phyloP scores from a whole-genome alignment of 169 alveolate genomes.

The Plasmodium billcollinsi region DNA sequence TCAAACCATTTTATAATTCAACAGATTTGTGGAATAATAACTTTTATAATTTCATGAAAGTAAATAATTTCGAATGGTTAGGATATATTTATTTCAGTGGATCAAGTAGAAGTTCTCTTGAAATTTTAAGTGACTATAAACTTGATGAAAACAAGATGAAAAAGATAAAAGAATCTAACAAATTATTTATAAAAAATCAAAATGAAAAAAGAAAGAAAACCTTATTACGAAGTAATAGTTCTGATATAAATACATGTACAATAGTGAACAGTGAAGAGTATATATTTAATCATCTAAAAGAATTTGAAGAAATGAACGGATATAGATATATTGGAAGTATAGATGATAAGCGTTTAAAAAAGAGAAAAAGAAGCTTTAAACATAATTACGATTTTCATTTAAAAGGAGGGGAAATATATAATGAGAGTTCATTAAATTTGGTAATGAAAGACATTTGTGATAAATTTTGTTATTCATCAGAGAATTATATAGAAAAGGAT shows the following conservation, averaged over 20 bases:
- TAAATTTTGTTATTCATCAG: slow-evolving; percentile 22
- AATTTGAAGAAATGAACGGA: slow-evolving; percentile 20
- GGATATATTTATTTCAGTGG: slow-evolving; percentile 15
- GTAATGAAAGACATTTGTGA: slow-evolving; percentile 55
- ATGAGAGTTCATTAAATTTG: slow-evolving; percentile 22
- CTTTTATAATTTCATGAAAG: slow-evolving; percentile 71
- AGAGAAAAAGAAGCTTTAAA: slow-evolving; percentile 12
- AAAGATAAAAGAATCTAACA: slow-evolving; percentile 54
- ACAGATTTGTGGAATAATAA: slow-evolving; percentile 63
- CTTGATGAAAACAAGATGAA: slow-evolving; percentile 65
- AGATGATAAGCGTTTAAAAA: slow-evolving; percentile 51
- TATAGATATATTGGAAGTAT: slow-evolving; percentile 27
- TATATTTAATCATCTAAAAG: slow-evolving; percentile 16
- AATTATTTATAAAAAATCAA: slow-evolving; percentile 57
- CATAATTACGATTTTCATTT: not conserved
- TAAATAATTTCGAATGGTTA: slow-evolving; percentile 58
- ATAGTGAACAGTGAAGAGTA: slow-evolving; percentile 29
- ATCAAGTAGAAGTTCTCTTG: slow-evolving; percentile 8
- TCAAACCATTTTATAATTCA: slow-evolving; percentile 65
- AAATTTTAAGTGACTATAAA: slow-evolving; percentile 11
- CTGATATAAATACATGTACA: slow-evolving; percentile 3
- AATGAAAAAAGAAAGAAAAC: slow-evolving; percentile 42
- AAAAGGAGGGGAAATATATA: slow-evolving; percentile 1
- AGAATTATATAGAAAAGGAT: slow-evolving; percentile 67
- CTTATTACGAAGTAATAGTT: not conserved